Percentiles rank a stretch among this genome's conserved stretches.
These are phyloP conservation scores for Huntiella bhutanensis DNA, from an alignment of 2,329 filamentous ascomycete species.

Conservation along the genomic window DNA sequence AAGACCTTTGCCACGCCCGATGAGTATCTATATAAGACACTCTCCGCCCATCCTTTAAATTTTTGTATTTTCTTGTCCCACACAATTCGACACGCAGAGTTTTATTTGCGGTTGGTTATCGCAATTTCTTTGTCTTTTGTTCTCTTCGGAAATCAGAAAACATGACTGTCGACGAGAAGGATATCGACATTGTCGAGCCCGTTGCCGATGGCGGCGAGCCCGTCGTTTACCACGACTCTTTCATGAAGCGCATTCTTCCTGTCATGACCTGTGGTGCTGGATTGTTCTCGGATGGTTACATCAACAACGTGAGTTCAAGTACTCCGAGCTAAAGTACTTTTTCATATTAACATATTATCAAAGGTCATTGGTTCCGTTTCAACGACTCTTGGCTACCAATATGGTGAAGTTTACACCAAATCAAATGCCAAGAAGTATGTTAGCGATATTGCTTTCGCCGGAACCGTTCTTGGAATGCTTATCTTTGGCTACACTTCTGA, in stretches of 20 bases:
- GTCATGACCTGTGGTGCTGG: constrained; percentile 79
- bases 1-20: too few relatives aligned
- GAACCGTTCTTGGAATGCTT: constrained; percentile 67
- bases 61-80: not conserved
- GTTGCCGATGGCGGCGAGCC: not conserved
- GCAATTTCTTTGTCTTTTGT: too few relatives aligned
- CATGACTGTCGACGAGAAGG: constrained; percentile 5
- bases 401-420: constrained; percentile 46
- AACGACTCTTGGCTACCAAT: constrained; percentile 52
- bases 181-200: not conserved
- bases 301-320: constrained; percentile 49
- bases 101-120: too few relatives aligned
- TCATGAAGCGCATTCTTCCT: constrained; percentile 26
- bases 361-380: constrained; percentile 76
- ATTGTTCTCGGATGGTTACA: constrained; percentile 79
- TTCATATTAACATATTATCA: not conserved
- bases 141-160: too few relatives aligned
- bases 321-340: too few relatives aligned
- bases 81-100: not conserved
- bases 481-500: constrained; percentile 67
- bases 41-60: too few relatives aligned
- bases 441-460: constrained; percentile 66
- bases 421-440: constrained; percentile 58
- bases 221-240: constrained; percentile 2
- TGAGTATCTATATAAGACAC: too few relatives aligned